These are phyloP conservation scores for Fusarium sp. DNA, from an alignment of 2,329 filamentous ascomycete species.

Conservation along the genomic window DNA sequence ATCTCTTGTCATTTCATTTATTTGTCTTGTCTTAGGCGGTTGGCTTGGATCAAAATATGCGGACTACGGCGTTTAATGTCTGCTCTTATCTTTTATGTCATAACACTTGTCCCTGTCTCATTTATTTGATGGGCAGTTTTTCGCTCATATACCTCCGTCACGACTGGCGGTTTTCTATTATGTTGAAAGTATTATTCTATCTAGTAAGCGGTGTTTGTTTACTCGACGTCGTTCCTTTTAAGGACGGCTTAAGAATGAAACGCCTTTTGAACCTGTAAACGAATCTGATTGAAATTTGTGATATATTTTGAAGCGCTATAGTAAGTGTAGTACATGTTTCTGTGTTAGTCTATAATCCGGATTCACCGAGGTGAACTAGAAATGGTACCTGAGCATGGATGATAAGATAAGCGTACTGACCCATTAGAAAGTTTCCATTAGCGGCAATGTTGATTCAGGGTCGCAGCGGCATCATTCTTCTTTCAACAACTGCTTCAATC, in stretches of 20 bases:
- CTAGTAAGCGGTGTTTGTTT: conserved; percentile 41
- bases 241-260: conserved; percentile 34
- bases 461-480: conserved; percentile 12
- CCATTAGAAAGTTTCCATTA: conserved; percentile 45
- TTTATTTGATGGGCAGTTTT: conserved; percentile 31
- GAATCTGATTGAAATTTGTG: not conserved
- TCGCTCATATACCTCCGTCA: conserved; percentile 43
- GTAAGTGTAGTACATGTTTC: too few species aligned
- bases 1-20: conserved; percentile 36
- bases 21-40: conserved; percentile 42
- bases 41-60: conserved; percentile 49
- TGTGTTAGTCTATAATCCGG: too few species aligned
- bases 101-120: conserved; percentile 33
- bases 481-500: conserved; percentile 18
- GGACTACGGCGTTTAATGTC: conserved; percentile 48
- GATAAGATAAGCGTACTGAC: conserved; percentile 44
- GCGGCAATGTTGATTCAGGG: not conserved
- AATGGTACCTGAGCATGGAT: not conserved
- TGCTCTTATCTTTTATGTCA: conserved; percentile 34
- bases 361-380: not conserved
- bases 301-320: not conserved
- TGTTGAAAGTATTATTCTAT: conserved; percentile 43
- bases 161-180: conserved; percentile 43
- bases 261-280: conserved; percentile 27
- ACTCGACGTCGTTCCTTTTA: conserved; percentile 41